Evolutionary conservation across 169 alveolate genomes (phyloP).

Genomic region (Eimeria maxima): DNA sequence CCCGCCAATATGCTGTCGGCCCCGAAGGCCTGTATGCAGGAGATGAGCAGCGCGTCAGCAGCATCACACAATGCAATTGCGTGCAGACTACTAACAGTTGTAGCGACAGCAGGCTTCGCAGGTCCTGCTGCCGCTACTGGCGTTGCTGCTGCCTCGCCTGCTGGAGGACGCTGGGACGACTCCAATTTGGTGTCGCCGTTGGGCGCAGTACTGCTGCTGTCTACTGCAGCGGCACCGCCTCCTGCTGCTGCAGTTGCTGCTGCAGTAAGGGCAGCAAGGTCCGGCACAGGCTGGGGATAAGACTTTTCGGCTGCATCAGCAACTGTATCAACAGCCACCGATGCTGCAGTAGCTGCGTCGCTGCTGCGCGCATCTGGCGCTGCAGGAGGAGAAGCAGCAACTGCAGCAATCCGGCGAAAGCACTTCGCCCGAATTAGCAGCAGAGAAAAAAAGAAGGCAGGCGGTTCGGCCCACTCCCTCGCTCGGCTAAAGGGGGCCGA

Average conservation of each 20-base stretch:
- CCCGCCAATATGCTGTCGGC: conserved; percentile 67
- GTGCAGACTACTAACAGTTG: conserved; percentile 28
- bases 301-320: conserved; percentile 57
- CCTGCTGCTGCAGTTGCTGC: conserved; percentile 52
- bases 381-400: conserved; percentile 50
- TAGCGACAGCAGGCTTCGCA: not conserved
- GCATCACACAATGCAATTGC: conserved; percentile 78
- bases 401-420: conserved; percentile 54
- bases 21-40: conserved; percentile 80
- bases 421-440: conserved; percentile 37
- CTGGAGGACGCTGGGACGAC: not conserved
- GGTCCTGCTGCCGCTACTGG: not conserved
- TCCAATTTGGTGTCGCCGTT: not conserved
- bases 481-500: conserved; percentile 41
- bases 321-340: conserved; percentile 44
- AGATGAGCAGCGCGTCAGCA: conserved; percentile 72
- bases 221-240: not conserved
- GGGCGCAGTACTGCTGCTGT: not conserved
- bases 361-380: not conserved
- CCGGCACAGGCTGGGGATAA: conserved; percentile 39
- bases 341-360: conserved; percentile 23
- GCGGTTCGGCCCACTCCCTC: conserved; percentile 38
- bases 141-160: not conserved
- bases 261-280: conserved; percentile 30
- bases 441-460: conserved; percentile 25